These are phyloP conservation scores for Lanmaoa rubissima DNA, from an alignment of 768 basidiomycete species.

Conservation along the genomic window DNA sequence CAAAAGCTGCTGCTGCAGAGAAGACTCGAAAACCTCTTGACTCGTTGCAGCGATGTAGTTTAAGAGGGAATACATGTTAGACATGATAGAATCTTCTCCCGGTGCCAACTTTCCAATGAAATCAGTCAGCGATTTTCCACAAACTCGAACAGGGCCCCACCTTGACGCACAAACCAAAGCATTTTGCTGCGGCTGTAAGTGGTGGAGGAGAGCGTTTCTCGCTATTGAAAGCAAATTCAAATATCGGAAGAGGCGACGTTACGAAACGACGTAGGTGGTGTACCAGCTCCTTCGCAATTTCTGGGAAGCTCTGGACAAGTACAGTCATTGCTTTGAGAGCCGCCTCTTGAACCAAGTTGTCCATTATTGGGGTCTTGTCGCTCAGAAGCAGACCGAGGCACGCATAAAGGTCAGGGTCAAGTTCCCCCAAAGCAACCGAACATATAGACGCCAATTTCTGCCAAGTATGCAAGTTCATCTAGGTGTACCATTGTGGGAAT, in stretches of 20 bases:
- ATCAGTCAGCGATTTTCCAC: neutral
- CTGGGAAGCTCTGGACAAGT: slow-evolving; percentile 83
- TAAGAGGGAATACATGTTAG: slow-evolving; percentile 94
- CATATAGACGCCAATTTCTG: slow-evolving; percentile 88
- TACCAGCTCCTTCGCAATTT: slow-evolving; percentile 71
- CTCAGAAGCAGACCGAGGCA: slow-evolving; percentile 75
- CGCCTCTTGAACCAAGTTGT: slow-evolving; percentile 85
- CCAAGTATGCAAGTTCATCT: neutral
- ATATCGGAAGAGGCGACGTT: slow-evolving; percentile 82
- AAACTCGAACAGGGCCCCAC: slow-evolving; percentile 35
- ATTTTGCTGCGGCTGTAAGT: slow-evolving; percentile 82
- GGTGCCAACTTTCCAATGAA: slow-evolving; percentile 60
- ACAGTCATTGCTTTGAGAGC: slow-evolving; percentile 84
- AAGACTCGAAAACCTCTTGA: slow-evolving; percentile 65
- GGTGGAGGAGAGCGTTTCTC: slow-evolving; percentile 76
- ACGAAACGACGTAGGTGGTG: slow-evolving; percentile 83
- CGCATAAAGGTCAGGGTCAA: slow-evolving; percentile 67
- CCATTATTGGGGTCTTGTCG: slow-evolving; percentile 75
- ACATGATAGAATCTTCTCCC: slow-evolving; percentile 87
- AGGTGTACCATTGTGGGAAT: neutral
- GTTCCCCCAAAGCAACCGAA: slow-evolving; percentile 63
- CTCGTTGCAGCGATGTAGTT: slow-evolving; percentile 87
- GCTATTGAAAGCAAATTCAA: slow-evolving; percentile 79
- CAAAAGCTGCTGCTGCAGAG: slow-evolving; percentile 42
- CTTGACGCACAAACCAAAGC: slow-evolving; percentile 85